Conservation (phyloP, 352 stramenopile genomes). For the Pelagophyceae sp. region DNA sequence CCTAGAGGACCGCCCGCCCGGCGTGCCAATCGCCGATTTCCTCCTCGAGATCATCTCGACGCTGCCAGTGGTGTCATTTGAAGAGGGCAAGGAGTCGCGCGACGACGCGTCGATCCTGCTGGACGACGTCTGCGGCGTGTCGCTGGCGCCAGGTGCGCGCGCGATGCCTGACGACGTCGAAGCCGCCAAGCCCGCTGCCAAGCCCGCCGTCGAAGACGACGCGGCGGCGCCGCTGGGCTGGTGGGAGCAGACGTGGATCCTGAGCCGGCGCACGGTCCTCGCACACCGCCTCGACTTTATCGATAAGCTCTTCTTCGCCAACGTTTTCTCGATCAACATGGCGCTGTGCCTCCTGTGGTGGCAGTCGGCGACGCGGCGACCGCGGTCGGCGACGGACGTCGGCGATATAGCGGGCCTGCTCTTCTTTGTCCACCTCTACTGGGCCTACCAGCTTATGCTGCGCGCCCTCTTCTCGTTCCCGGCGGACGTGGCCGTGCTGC, state of each 20-base stretch:
- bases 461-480: neutral
- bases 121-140: neutral
- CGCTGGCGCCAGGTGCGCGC: neutral
- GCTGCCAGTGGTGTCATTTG: too few relatives aligned
- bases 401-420: neutral
- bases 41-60: neutral
- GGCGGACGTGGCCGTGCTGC: neutral
- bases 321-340: slow-evolving; percentile 2
- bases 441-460: slow-evolving; percentile 11
- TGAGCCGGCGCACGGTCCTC: neutral
- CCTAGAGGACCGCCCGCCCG: neutral
- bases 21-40: neutral
- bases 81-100: neutral
- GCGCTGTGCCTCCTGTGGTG: neutral
- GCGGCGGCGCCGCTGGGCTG: neutral
- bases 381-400: neutral
- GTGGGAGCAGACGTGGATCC: neutral
- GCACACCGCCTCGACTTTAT: slow-evolving; percentile 10
- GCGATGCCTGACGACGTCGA: neutral
- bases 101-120: neutral
- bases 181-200: neutral
- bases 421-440: slow-evolving; percentile 4
- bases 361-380: neutral
- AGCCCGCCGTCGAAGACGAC: neutral
- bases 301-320: neutral